Percentiles rank a stretch among this genome's conserved stretches.
These are phyloP conservation scores for Candida chauliodis DNA, from an alignment of 805 yeast genomes.

Conservation along the genomic window DNA sequence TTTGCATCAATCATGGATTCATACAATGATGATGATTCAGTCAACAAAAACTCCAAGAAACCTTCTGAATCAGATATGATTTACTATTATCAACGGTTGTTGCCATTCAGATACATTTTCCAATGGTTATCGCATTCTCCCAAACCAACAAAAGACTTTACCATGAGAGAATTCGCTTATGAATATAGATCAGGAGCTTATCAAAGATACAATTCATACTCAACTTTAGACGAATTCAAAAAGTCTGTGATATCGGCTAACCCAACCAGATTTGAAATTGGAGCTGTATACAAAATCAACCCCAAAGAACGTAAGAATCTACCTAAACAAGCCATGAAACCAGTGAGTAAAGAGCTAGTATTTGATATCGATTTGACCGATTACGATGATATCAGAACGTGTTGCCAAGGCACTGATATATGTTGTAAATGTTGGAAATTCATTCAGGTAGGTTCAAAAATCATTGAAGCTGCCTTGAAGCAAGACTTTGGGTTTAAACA, in stretches of 20 bases:
- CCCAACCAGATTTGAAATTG: constrained; percentile 92
- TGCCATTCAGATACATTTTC: constrained; percentile 78
- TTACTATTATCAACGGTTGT: constrained; percentile 62
- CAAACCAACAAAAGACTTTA: constrained; percentile 68
- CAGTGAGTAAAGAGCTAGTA: constrained; percentile 81
- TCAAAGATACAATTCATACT: constrained; percentile 81
- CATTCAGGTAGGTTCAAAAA: constrained; percentile 76
- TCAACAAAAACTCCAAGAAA: constrained; percentile 10
- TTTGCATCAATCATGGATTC: neutral
- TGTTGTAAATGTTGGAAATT: constrained; percentile 93
- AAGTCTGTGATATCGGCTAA: constrained; percentile 66
- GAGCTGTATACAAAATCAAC: constrained; percentile 83
- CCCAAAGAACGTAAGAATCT: constrained; percentile 82
- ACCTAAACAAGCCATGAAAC: constrained; percentile 73
- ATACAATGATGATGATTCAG: constrained; percentile 7
- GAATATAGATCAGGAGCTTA: constrained; percentile 86
- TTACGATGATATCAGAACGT: constrained; percentile 89
- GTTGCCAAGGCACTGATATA: constrained; percentile 82
- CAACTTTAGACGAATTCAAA: constrained; percentile 67
- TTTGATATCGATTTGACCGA: constrained; percentile 98
- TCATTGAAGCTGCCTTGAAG: constrained; percentile 65
- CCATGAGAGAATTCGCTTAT: constrained; percentile 90
- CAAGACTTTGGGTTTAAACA: constrained; percentile 89
- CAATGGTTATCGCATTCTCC: constrained; percentile 89
- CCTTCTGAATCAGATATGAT: constrained; percentile 63